These are phyloP conservation scores for Magnolia sinica DNA, from an alignment of 164 flowering plant species.

Conservation along the genomic window DNA sequence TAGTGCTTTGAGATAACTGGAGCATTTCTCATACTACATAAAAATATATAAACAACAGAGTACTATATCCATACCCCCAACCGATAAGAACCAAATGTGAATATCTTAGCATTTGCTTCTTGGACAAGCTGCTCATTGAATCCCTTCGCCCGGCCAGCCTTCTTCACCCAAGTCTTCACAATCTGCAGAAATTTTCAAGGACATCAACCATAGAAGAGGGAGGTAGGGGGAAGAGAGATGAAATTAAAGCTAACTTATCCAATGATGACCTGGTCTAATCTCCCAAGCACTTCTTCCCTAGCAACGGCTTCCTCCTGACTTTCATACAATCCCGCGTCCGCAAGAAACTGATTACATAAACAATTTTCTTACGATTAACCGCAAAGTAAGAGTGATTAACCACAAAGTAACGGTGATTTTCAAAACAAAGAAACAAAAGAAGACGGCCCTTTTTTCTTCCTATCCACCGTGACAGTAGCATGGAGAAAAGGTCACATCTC, in stretches of 20 bases:
- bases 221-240: not conserved
- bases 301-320: slow-evolving; percentile 79
- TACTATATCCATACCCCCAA: slow-evolving; percentile 67
- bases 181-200: slow-evolving; percentile 41
- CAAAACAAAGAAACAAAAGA: not conserved
- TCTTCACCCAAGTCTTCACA: slow-evolving; percentile 90
- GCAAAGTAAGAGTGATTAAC: not conserved
- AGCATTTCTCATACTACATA: too few species aligned
- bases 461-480: not conserved
- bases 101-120: slow-evolving; percentile 95
- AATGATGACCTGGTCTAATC: slow-evolving; percentile 79
- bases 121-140: slow-evolving; percentile 81
- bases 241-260: not conserved
- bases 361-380: not conserved
- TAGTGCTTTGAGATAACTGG: too few species aligned
- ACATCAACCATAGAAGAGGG: not conserved
- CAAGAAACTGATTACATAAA: slow-evolving; percentile 52
- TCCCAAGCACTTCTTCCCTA: slow-evolving; percentile 95
- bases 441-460: not conserved
- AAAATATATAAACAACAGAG: too few species aligned
- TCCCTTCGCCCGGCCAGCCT: slow-evolving; percentile 72
- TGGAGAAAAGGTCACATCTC: not conserved
- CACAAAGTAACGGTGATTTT: not conserved
- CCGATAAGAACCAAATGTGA: slow-evolving; percentile 96
- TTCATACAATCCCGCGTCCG: slow-evolving; percentile 74